A percentile compares a stretch with the other conserved stretches of the same genome.
Conservation (phyloP, 768 basidiomycete genomes). For the Tricholoma sp. region DNA sequence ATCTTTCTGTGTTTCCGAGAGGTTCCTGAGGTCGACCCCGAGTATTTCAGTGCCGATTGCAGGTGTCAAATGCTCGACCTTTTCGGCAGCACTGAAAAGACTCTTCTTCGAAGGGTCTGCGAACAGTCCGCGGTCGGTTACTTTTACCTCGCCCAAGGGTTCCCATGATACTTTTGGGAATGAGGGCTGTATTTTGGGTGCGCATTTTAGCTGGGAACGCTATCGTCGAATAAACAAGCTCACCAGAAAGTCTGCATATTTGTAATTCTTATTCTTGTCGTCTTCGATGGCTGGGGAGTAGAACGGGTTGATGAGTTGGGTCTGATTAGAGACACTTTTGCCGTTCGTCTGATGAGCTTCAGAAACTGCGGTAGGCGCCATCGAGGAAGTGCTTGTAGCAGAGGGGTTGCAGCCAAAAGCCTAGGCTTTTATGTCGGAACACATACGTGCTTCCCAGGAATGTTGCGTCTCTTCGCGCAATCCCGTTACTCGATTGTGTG, state of each 20-base stretch:
- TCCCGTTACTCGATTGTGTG: background rate
- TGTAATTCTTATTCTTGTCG: constrained; percentile 45
- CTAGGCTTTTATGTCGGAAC: background rate
- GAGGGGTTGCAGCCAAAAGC: background rate
- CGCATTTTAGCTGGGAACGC: background rate
- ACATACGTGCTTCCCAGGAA: background rate
- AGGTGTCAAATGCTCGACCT: constrained; percentile 65
- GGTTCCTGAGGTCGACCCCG: constrained; percentile 69
- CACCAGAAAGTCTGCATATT: constrained; percentile 42
- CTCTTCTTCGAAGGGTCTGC: constrained; percentile 69
- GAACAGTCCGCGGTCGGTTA: constrained; percentile 60
- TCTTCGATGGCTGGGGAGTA: constrained; percentile 58
- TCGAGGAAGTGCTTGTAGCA: constrained; percentile 3
- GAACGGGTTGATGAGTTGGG: constrained; percentile 51
- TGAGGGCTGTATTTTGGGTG: constrained; percentile 38
- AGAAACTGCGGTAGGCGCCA: constrained; percentile 17
- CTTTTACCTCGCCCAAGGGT: constrained; percentile 51
- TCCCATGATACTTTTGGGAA: constrained; percentile 64
- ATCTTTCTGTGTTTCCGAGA: constrained; percentile 67
- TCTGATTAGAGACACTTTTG: constrained; percentile 3
- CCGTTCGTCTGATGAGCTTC: constrained; percentile 2
- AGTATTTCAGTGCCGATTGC: constrained; percentile 70
- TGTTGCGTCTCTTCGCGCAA: background rate
- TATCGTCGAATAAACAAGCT: background rate
- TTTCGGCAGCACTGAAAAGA: constrained; percentile 58